Evolutionary conservation across 208 protist species (phyloP).

Genomic region (Trichomonas tenax): DNA sequence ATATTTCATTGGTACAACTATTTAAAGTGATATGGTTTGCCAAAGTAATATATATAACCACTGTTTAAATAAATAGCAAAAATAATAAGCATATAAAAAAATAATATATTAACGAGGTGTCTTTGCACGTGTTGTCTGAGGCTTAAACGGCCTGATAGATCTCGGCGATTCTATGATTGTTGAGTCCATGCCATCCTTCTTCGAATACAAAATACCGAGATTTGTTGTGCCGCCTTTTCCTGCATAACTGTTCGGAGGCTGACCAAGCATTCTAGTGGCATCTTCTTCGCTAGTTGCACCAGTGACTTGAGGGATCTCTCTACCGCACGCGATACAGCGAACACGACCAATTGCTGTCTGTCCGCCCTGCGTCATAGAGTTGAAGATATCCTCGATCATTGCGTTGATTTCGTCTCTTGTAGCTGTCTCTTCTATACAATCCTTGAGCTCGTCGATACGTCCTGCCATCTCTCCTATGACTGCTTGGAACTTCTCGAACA

Average conservation of each 20-base stretch:
- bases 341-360: not conserved
- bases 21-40: too few relatives aligned
- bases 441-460: not conserved
- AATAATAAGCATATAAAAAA: not conserved
- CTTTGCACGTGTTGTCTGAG: not conserved
- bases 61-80: too few relatives aligned
- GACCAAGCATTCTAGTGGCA: not conserved
- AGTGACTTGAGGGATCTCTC: conserved; percentile 11
- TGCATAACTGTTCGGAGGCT: not conserved
- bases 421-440: not conserved
- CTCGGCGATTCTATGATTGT: not conserved
- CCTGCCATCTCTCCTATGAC: not conserved
- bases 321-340: not conserved
- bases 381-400: not conserved
- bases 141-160: not conserved
- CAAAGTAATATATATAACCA: too few relatives aligned
- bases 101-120: not conserved
- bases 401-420: conserved; percentile 15
- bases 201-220: not conserved
- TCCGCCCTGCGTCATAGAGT: not conserved
- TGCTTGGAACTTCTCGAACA: conserved; percentile 16
- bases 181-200: not conserved
- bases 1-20: too few relatives aligned
- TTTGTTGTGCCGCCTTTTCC: not conserved
- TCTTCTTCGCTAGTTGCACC: not conserved